A percentile compares a stretch with the other conserved stretches of the same genome.
These are phyloP conservation scores for Yarrowia divulgata DNA, from an alignment of 805 yeast genomes.

Conservation along the genomic window DNA sequence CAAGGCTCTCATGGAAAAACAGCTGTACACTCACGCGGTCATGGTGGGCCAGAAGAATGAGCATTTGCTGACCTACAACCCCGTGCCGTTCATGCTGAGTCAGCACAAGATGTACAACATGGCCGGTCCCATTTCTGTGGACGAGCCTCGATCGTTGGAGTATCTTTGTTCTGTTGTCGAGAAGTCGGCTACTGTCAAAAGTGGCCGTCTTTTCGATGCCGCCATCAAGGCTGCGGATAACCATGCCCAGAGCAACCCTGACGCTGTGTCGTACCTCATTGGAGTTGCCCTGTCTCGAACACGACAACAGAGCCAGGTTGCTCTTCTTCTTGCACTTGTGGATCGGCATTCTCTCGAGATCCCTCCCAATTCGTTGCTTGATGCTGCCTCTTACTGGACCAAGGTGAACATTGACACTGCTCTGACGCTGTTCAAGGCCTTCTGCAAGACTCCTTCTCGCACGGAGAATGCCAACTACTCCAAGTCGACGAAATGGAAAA, in stretches of 20 bases:
- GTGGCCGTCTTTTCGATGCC: neutral
- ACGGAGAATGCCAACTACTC: slow-evolving; percentile 1
- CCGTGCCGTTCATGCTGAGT: slow-evolving; percentile 13
- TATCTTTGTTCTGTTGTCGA: slow-evolving; percentile 24
- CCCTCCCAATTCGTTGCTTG: neutral
- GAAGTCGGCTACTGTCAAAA: slow-evolving; percentile 7
- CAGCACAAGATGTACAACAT: slow-evolving; percentile 16
- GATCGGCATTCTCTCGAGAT: neutral
- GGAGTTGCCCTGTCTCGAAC: slow-evolving; percentile 10
- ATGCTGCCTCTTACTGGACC: slow-evolving; percentile 4
- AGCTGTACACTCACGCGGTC: slow-evolving; percentile 28
- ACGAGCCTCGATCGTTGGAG: neutral
- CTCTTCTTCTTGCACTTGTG: neutral
- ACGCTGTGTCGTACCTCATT: neutral
- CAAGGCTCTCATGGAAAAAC: slow-evolving; percentile 19
- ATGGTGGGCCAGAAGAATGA: slow-evolving; percentile 14
- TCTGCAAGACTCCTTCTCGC: slow-evolving; percentile 2
- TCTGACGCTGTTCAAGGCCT: slow-evolving; percentile 17
- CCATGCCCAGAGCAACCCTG: neutral
- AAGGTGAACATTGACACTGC: neutral
- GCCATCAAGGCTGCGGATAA: slow-evolving; percentile 4
- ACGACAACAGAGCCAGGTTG: neutral
- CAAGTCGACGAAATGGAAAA: slow-evolving; percentile 8
- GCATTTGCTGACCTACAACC: slow-evolving; percentile 1
- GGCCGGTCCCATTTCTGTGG: slow-evolving; percentile 14